phyloP scores from a whole-genome alignment of 345 rosid genomes.

The Triadica sebifera region DNA sequence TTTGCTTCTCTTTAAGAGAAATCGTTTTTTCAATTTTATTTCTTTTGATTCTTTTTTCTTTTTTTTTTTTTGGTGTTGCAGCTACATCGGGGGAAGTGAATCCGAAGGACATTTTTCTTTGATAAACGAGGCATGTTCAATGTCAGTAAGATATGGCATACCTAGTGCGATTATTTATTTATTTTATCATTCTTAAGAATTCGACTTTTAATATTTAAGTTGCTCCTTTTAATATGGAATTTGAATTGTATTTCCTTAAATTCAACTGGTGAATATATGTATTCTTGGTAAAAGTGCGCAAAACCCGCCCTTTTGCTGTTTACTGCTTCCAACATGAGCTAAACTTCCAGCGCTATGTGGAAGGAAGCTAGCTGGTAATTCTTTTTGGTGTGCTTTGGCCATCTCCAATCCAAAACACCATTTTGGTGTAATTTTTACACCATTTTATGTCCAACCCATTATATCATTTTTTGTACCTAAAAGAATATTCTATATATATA shows the following conservation, averaged over 20 bases:
- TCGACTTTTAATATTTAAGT: background rate
- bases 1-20: slow-evolving; percentile 16
- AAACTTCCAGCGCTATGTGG: background rate
- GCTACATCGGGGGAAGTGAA: slow-evolving; percentile 88
- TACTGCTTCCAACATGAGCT: background rate
- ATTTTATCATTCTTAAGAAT: background rate
- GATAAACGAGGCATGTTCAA: slow-evolving; percentile 93
- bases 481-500: too few relatives aligned
- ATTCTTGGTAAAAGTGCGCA: background rate
- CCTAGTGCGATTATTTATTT: background rate
- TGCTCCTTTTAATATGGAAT: background rate
- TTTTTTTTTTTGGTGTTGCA: slow-evolving; percentile 32
- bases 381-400: too few relatives aligned
- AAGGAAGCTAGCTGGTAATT: slow-evolving; percentile 5
- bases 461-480: too few relatives aligned
- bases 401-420: too few relatives aligned
- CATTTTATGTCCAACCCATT: too few relatives aligned
- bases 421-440: too few relatives aligned
- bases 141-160: slow-evolving; percentile 54
- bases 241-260: background rate
- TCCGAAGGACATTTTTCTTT: slow-evolving; percentile 88
- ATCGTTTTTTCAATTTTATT: background rate
- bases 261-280: background rate
- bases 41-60: background rate
- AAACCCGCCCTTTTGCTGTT: background rate